Evolutionary conservation across 202 grass and related monocot species (phyloP), one percentile per base, ranked within the genome.

Genomic region (Alloteropsis angusta): DNA sequence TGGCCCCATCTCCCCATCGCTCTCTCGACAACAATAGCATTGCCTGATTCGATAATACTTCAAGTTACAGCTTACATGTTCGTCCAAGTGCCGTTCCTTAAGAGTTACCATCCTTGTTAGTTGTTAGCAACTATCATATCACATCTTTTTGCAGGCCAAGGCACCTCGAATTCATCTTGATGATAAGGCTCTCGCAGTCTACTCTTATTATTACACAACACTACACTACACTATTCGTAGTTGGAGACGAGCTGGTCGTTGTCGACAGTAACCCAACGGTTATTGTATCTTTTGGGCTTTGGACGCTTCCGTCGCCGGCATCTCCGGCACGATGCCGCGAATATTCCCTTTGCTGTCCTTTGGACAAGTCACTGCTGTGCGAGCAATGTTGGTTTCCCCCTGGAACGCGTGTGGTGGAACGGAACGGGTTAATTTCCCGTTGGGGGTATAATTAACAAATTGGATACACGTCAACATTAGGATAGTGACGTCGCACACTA

Each of bases 311-410:
- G 16, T 18, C 50, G 43, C 34, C 4, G 34, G 87, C 56, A 78
- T 85, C 82, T 82, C 53, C 26, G 58, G 65, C 56, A 14, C 38
- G 28, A 67, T 88, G 72, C 82, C 36, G 9, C n/a, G 82, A 77
- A 89, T 89, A 85, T 89, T 77, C 87, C 78, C 52, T 36, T 36
- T 41, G 16, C 56, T 21, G 43, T 22, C 41, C 65, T 14, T 52
- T 68, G 58, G 77, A 59, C 64, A 58, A 12, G 30, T 48, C 86
- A 44, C 15, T 44, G 28, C 9, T 75, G 76, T 44, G 76, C 36
- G 26, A 75, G 56, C 44, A 46, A 44, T 80, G 81, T 14, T 56
- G 9, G 34, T 37, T 68, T 61, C 16, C 17, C 16, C 47, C 2
- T 55, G 17, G 30, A 65, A 74, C 19, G 4, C 35, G 18, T 16